Evolutionary conservation across 139 green algal genomes (phyloP).

Genomic region (Picochlorum costavermella): DNA sequence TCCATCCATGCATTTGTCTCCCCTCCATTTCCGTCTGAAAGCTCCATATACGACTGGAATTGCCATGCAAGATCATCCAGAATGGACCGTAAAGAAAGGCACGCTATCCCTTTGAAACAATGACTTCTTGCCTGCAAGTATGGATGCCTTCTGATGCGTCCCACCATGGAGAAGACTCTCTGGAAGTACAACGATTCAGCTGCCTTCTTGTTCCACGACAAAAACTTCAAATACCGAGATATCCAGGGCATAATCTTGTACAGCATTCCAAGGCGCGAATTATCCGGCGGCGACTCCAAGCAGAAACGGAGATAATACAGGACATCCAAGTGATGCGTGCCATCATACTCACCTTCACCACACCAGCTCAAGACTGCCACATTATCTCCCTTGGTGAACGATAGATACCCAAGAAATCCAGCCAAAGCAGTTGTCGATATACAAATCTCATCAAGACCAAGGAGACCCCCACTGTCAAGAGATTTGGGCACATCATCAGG

Average conservation of each 20-base stretch:
- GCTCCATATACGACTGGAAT: neutral
- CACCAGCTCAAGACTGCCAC: neutral
- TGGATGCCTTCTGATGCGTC: slow-evolving; percentile 13
- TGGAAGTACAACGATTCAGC: slow-evolving; percentile 14
- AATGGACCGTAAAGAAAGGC: slow-evolving; percentile 30
- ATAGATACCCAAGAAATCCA: slow-evolving; percentile 45
- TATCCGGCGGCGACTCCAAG: neutral
- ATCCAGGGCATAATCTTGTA: slow-evolving; percentile 35
- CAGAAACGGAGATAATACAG: slow-evolving; percentile 14
- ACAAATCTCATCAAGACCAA: slow-evolving; percentile 26
- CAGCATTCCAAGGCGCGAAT: slow-evolving; percentile 7
- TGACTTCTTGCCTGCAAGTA: slow-evolving; percentile 10
- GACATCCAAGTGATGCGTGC: slow-evolving; percentile 29
- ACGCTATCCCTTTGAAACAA: slow-evolving; percentile 14
- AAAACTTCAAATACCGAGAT: slow-evolving; percentile 36
- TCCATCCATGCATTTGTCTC: no score
- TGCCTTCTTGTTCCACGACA: slow-evolving; percentile 16
- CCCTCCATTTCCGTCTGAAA: no score
- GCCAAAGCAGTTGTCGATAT: slow-evolving; percentile 32
- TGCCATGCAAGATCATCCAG: slow-evolving; percentile 26
- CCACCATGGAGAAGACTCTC: slow-evolving; percentile 14
- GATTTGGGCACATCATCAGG: neutral
- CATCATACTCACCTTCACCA: slow-evolving; percentile 3
- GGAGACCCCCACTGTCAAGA: neutral
- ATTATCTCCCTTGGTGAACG: slow-evolving; percentile 17